A percentile compares a stretch with the other conserved stretches of the same genome.
These are phyloP conservation scores for Liquidambar formosana DNA, from an alignment of 164 flowering plant genomes.

Conservation along the genomic window DNA sequence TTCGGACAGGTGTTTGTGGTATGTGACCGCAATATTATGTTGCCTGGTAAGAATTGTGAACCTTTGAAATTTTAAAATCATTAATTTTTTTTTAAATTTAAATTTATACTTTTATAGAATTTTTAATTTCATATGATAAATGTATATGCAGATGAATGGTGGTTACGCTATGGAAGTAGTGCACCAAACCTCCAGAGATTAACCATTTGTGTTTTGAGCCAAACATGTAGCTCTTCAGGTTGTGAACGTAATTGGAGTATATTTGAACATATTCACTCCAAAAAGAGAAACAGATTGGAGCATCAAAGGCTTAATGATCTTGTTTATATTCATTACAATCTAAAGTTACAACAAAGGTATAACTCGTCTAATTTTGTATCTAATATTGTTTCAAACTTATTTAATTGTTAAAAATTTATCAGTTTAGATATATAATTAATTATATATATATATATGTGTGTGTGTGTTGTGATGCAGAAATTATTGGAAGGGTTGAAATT, in stretches of 20 bases:
- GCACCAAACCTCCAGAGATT: not conserved
- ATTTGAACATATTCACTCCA: not conserved
- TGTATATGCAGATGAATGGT: conserved; percentile 4
- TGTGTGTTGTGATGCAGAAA: no score
- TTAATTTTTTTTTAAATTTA: not conserved
- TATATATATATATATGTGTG: no score
- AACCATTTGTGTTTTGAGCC: not conserved
- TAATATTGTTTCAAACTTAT: not conserved
- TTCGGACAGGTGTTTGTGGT: not conserved
- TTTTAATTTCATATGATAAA: not conserved
- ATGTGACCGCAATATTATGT: not conserved
- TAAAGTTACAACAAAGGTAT: not conserved
- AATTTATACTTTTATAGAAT: not conserved
- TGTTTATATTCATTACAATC: not conserved
- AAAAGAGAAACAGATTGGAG: conserved; percentile 2
- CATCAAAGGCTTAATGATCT: conserved; percentile 8
- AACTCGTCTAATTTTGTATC: not conserved
- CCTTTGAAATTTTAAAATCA: not conserved
- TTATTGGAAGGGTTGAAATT: not conserved
- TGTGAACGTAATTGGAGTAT: not conserved
- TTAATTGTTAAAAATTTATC: not conserved
- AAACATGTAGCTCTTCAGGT: conserved; percentile 3
- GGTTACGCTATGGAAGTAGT: not conserved
- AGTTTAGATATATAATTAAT: no score
- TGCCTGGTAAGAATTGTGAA: not conserved